Percentiles rank a stretch among this genome's conserved stretches.
phyloP scores from a whole-genome alignment of 2,329 filamentous ascomycete species.

The Ophiostoma piceae region DNA sequence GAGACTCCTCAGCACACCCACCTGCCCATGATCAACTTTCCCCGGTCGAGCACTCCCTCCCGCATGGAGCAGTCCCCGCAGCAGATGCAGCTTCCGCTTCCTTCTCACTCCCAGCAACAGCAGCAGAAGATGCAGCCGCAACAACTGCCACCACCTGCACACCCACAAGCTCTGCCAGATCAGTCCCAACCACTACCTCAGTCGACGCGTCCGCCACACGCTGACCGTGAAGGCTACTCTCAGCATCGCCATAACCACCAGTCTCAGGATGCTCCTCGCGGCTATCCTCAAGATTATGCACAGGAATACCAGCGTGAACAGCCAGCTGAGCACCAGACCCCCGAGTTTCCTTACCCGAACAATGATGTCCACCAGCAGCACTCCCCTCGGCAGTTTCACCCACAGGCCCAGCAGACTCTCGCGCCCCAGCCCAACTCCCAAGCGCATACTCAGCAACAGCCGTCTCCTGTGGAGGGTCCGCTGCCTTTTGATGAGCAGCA shows the following conservation, averaged over 20 bases:
- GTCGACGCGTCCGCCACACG: neutral
- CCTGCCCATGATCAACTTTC: constrained; percentile 54
- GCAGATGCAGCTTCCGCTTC: constrained; percentile 24
- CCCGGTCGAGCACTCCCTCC: constrained; percentile 42
- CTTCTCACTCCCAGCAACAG: constrained; percentile 31
- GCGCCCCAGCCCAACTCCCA: constrained; percentile 8
- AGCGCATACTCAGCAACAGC: constrained; percentile 13
- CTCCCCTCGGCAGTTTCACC: constrained; percentile 21
- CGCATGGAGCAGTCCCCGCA: constrained; percentile 44
- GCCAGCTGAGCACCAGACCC: constrained; percentile 1
- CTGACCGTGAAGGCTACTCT: neutral
- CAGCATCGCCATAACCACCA: constrained; percentile 18
- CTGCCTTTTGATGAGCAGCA: neutral
- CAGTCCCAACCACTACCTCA: neutral
- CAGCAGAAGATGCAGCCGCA: constrained; percentile 1
- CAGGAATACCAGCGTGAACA: constrained; percentile 2
- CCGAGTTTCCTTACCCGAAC: constrained; percentile 8
- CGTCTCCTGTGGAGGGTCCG: neutral
- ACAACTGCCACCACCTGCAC: neutral
- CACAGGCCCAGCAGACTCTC: constrained; percentile 28
- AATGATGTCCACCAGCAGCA: constrained; percentile 9
- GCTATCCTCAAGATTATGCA: neutral
- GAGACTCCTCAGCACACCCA: constrained; percentile 50
- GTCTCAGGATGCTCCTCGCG: neutral
- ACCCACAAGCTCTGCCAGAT: neutral